These are phyloP conservation scores for Paramecium sonneborni DNA, from an alignment of 73 alveolate species.

Conservation along the genomic window DNA sequence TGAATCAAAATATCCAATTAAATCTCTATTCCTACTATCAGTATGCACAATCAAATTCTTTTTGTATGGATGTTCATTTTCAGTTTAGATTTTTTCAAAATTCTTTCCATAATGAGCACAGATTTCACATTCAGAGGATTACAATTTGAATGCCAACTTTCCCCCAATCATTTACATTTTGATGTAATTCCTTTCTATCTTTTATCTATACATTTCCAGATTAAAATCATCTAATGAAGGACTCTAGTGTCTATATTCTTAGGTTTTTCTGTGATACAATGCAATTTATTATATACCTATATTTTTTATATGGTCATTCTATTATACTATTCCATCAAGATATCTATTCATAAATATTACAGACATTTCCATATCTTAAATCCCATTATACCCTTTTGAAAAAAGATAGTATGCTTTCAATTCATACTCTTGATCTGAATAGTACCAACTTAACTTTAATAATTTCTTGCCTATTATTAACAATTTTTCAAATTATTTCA, in stretches of 20 bases:
- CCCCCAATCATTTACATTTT: conserved; percentile 36
- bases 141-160: neutral
- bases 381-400: neutral
- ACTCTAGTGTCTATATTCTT: conserved; percentile 9
- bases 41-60: neutral
- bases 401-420: neutral
- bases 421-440: neutral
- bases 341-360: neutral
- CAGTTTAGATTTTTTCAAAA: neutral
- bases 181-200: neutral
- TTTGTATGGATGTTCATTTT: conserved; percentile 17
- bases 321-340: neutral
- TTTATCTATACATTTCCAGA: neutral
- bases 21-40: conserved; percentile 19
- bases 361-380: neutral
- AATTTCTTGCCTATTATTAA: conserved; percentile 4
- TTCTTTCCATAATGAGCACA: conserved; percentile 35
- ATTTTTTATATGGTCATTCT: neutral
- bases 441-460: conserved; percentile 45
- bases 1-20: neutral
- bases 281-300: neutral
- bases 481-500: neutral
- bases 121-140: neutral
- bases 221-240: conserved; percentile 38
- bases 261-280: neutral